phyloP scores from a whole-genome alignment of 805 yeast genomes.

The Scheffersomyces lignosus region DNA sequence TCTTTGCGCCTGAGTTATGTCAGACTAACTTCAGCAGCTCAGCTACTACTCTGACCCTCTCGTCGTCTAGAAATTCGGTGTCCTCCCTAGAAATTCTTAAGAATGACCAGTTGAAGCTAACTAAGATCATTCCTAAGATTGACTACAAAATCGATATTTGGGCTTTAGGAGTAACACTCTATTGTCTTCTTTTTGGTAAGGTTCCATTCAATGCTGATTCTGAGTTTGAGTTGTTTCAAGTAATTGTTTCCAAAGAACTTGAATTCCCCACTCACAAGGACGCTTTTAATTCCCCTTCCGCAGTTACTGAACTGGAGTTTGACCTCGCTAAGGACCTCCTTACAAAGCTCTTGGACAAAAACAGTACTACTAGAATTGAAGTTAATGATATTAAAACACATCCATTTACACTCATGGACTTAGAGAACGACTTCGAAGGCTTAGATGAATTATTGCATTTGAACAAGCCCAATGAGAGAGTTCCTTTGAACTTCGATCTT shows the following conservation, averaged over 20 bases:
- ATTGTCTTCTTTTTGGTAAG: slow-evolving; percentile 81
- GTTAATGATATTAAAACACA: slow-evolving; percentile 74
- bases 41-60: neutral
- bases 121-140: slow-evolving; percentile 47
- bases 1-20: slow-evolving; percentile 85
- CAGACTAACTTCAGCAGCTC: slow-evolving; percentile 47
- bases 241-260: slow-evolving; percentile 64
- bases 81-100: slow-evolving; percentile 24
- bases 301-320: slow-evolving; percentile 43
- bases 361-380: slow-evolving; percentile 66
- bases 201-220: slow-evolving; percentile 88
- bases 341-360: slow-evolving; percentile 60
- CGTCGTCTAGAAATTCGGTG: slow-evolving; percentile 6
- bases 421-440: slow-evolving; percentile 35
- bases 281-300: slow-evolving; percentile 38
- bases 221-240: slow-evolving; percentile 82
- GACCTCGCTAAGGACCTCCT: slow-evolving; percentile 60
- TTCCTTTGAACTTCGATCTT: slow-evolving; percentile 16
- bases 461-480: slow-evolving; percentile 21
- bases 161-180: slow-evolving; percentile 93
- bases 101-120: slow-evolving; percentile 17
- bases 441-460: slow-evolving; percentile 37
- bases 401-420: slow-evolving; percentile 55
- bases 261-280: slow-evolving; percentile 50
- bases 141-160: slow-evolving; percentile 91